Evolutionary conservation across 768 basidiomycete species (phyloP).

Genomic region (Chalciporus chontae): DNA sequence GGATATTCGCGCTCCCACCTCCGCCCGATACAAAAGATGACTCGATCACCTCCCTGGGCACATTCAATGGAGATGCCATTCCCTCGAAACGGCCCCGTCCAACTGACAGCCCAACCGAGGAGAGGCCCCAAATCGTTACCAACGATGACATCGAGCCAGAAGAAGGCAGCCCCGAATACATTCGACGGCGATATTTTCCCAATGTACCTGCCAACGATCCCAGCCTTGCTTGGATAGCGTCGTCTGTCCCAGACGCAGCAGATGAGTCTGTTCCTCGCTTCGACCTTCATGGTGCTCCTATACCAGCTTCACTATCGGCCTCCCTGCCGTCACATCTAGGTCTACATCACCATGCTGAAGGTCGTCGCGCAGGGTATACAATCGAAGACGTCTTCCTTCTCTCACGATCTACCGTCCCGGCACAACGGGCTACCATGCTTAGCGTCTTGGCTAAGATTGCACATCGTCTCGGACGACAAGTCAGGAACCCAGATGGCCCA

Average conservation of each 20-base stretch:
- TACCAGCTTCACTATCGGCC: constrained; percentile 51
- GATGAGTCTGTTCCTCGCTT: constrained; percentile 51
- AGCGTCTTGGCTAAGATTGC: constrained; percentile 63
- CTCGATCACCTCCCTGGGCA: constrained; percentile 36
- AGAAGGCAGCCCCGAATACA: constrained; percentile 79
- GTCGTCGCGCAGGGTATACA: constrained; percentile 79
- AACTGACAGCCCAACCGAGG: not conserved
- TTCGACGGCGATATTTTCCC: constrained; percentile 82
- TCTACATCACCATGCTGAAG: constrained; percentile 86
- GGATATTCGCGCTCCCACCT: constrained; percentile 52
- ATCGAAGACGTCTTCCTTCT: constrained; percentile 81
- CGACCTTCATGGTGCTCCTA: constrained; percentile 69
- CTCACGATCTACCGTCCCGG: constrained; percentile 74
- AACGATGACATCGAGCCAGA: constrained; percentile 36
- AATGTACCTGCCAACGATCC: constrained; percentile 63
- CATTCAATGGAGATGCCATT: constrained; percentile 28
- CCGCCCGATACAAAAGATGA: constrained; percentile 24
- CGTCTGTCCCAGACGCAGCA: constrained; percentile 10
- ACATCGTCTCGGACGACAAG: constrained; percentile 27
- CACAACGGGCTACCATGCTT: constrained; percentile 82
- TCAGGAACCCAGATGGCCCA: not conserved
- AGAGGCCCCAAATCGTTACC: not conserved
- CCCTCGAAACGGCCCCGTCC: constrained; percentile 11
- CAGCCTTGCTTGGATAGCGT: constrained; percentile 74
- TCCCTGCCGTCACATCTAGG: constrained; percentile 81